Conservation (phyloP, 768 basidiomycete genomes). For the Auriscalpium vulgare region DNA sequence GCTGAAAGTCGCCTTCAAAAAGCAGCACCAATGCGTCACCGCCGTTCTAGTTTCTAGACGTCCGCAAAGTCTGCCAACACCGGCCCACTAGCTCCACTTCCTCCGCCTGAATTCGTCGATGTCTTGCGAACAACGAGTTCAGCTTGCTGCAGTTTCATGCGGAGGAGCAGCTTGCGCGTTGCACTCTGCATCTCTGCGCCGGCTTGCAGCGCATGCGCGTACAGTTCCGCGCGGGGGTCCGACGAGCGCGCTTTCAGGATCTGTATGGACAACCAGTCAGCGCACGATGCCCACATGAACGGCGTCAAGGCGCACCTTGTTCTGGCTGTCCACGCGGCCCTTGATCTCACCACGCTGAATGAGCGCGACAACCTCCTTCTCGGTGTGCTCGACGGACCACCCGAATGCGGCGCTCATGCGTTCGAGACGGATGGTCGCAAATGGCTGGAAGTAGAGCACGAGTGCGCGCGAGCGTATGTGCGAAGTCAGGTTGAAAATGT, state of each 20-base stretch:
- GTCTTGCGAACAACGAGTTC: constrained; percentile 60
- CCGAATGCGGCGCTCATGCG: constrained; percentile 86
- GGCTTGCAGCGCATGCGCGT: constrained; percentile 63
- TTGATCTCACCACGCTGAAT: constrained; percentile 74
- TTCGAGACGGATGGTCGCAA: constrained; percentile 72
- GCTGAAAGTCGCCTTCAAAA: too few species aligned
- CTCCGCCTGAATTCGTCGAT: constrained; percentile 31
- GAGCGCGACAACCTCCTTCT: constrained; percentile 64
- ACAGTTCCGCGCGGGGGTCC: constrained; percentile 72
- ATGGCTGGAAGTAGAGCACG: constrained; percentile 86
- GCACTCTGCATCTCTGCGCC: constrained; percentile 64
- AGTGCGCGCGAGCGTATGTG: constrained; percentile 73
- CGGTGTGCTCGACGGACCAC: constrained; percentile 63
- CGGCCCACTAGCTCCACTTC: too few species aligned
- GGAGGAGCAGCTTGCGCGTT: constrained; percentile 71
- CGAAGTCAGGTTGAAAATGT: constrained; percentile 56
- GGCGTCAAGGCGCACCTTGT: constrained; percentile 49
- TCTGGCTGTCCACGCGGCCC: constrained; percentile 82
- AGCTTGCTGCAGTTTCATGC: constrained; percentile 84
- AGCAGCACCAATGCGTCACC: too few species aligned
- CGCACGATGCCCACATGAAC: neutral
- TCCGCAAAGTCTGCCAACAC: too few species aligned
- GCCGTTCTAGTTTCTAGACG: too few species aligned
- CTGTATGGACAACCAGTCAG: constrained; percentile 29
- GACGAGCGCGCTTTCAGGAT: constrained; percentile 74